phyloP scores from a whole-genome alignment of 768 basidiomycete species.

The Mycena filopes region DNA sequence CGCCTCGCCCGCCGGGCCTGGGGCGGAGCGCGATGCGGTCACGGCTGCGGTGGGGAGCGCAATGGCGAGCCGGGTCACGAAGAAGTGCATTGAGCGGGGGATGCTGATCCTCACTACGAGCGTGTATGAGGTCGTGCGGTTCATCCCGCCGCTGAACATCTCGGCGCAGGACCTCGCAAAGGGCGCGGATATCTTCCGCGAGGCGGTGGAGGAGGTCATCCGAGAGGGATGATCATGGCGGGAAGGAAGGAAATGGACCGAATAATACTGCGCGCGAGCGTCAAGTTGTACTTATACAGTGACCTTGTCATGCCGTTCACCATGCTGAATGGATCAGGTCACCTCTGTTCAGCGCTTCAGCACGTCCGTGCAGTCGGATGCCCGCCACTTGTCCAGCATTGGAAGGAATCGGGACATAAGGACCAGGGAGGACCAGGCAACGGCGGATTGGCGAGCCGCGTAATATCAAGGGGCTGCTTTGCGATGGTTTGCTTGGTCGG shows the following conservation, averaged over 20 bases:
- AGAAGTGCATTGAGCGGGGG: constrained; percentile 87
- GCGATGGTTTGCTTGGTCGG: too few species aligned
- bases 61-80: constrained; percentile 76
- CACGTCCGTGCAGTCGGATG: too few species aligned
- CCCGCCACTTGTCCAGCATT: too few species aligned
- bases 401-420: too few species aligned
- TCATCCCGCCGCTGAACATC: constrained; percentile 93
- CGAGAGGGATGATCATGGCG: constrained; percentile 49
- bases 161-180: constrained; percentile 77
- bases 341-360: too few species aligned
- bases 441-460: too few species aligned
- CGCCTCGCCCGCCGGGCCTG: constrained; percentile 67
- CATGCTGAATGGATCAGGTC: too few species aligned
- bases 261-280: background rate
- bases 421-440: too few species aligned
- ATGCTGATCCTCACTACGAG: constrained; percentile 91
- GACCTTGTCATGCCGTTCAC: too few species aligned
- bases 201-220: constrained; percentile 78
- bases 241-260: constrained; percentile 13
- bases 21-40: constrained; percentile 56
- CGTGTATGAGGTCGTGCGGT: constrained; percentile 87
- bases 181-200: constrained; percentile 71
- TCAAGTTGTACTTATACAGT: background rate
- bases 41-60: constrained; percentile 49
- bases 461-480: too few species aligned